Evolutionary conservation across 768 basidiomycete species (phyloP).

Genomic region (Lentinus tigrinus): DNA sequence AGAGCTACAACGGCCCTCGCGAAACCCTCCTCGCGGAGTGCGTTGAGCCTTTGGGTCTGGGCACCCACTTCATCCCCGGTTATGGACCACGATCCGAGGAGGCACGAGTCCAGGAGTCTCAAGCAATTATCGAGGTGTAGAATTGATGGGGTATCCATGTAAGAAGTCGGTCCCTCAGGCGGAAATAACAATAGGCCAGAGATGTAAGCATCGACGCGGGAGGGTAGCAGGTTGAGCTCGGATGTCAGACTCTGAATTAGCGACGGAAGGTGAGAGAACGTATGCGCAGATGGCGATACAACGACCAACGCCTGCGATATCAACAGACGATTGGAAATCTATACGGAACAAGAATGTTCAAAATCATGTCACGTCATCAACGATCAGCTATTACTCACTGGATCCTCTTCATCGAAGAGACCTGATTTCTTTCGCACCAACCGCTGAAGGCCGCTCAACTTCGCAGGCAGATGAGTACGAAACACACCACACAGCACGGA

Average conservation of each 20-base stretch:
- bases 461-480: no score
- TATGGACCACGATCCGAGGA: constrained; percentile 56
- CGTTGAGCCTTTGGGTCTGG: constrained; percentile 25
- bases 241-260: constrained; percentile 33
- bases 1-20: constrained; percentile 49
- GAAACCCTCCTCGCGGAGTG: constrained; percentile 44
- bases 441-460: constrained; percentile 38
- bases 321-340: constrained; percentile 59
- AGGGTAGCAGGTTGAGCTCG: constrained; percentile 40
- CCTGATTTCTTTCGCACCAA: constrained; percentile 36
- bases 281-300: constrained; percentile 46
- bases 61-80: constrained; percentile 15
- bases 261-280: constrained; percentile 25
- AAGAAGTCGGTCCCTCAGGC: constrained; percentile 8
- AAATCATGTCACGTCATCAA: background rate
- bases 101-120: constrained; percentile 58
- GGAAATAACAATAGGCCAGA: constrained; percentile 43
- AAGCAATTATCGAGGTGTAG: constrained; percentile 55
- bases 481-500: no score
- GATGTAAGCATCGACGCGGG: constrained; percentile 38
- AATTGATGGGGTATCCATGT: constrained; percentile 34
- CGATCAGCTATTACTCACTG: no score
- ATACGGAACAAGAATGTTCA: background rate
- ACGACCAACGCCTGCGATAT: constrained; percentile 47
- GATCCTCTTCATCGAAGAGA: constrained; percentile 26